Evolutionary conservation across 2,329 filamentous ascomycete species (phyloP).

Genomic region (Nothophaeocryptopus gaeumannii): DNA sequence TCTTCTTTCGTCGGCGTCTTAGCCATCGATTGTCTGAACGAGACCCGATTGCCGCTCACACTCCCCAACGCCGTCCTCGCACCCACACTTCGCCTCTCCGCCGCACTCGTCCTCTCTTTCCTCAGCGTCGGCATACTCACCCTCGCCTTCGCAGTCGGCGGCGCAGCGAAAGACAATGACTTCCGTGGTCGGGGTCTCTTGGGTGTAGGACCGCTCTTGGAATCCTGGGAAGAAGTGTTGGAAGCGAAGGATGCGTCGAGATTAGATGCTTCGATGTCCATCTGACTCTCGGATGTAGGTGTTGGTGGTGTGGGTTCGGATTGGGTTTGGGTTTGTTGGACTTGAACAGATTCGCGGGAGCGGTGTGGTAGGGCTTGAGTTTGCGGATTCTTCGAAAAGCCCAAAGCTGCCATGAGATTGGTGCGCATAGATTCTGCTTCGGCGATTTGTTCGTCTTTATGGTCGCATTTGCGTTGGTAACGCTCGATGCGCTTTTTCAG

Average conservation of each 20-base stretch:
- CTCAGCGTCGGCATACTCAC: constrained; percentile 21
- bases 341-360: constrained; percentile 14
- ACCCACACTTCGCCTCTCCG: constrained; percentile 20
- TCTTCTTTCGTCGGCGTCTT: constrained; percentile 26
- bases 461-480: constrained; percentile 33
- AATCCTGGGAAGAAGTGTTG: constrained; percentile 31
- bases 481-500: constrained; percentile 30
- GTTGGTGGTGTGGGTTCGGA: constrained; percentile 17
- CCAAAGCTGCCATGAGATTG: constrained; percentile 40
- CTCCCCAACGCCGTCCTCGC: constrained; percentile 22
- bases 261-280: constrained; percentile 18
- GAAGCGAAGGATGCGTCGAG: constrained; percentile 25
- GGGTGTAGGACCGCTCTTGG: constrained; percentile 36
- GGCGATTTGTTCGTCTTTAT: constrained; percentile 37
- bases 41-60: constrained; percentile 29
- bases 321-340: constrained; percentile 10
- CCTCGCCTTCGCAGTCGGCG: constrained; percentile 27
- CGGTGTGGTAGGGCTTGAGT: constrained; percentile 20
- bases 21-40: constrained; percentile 15
- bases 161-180: constrained; percentile 16
- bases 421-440: constrained; percentile 39
- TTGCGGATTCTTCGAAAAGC: constrained; percentile 21
- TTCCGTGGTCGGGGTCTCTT: constrained; percentile 36
- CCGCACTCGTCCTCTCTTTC: constrained; percentile 5
- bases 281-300: constrained; percentile 13